Base-by-base conservation (phyloP, 805 yeast species). In the Kurtzmaniella fragi region DNA sequence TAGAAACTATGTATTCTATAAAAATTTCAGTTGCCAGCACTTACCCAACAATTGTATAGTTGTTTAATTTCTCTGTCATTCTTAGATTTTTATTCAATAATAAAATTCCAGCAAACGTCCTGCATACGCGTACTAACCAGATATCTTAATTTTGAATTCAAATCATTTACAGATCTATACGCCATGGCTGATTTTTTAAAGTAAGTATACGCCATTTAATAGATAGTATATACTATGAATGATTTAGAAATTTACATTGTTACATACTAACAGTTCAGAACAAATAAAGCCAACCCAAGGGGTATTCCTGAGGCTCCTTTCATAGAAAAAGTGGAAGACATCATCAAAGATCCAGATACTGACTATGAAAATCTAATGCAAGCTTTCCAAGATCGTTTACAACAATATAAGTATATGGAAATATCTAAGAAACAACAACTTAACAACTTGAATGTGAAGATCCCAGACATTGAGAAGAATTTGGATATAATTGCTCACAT, bases 221-320 rank as follows among this genome's bases (percentile, higher is more conserved):
- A 8, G 8, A 35, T 36, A 14, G 6, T 12, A 16, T 5, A 26
- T 5, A 11, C 10, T 10, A 12, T 26, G 7, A 13, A 4, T 17
- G 12, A 31, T 27, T 32, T 32, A 38, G 33, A 20, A 14, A 30
- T 17, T 30, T 4, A 30, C 14, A 9, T 30, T 25, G 10, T 10
- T 7, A 5, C 8, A n/a, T 36, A 35, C 39, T 39, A 39, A 44
- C 35, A 28, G 26, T 6, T 49, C 42, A 78, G 82, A 51, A 72
- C 82, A 11, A 74, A 73, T 2, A 72, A 77, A 36, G 64, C 80
- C 17, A 93, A 93, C 54, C 93, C 97, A 8, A 75, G 98, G 47
- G 99, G 99, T 3, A 93, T 93, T 41, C 99, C 99, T 5, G 84
- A 86, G 55, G 99, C 99, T 1, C 96, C 95, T 31, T 93, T 93